Evolutionary conservation across 2,329 filamentous ascomycete genomes (phyloP), one percentile per base, ranked within the genome.

Genomic region (Aspergillus quadrilineatus): DNA sequence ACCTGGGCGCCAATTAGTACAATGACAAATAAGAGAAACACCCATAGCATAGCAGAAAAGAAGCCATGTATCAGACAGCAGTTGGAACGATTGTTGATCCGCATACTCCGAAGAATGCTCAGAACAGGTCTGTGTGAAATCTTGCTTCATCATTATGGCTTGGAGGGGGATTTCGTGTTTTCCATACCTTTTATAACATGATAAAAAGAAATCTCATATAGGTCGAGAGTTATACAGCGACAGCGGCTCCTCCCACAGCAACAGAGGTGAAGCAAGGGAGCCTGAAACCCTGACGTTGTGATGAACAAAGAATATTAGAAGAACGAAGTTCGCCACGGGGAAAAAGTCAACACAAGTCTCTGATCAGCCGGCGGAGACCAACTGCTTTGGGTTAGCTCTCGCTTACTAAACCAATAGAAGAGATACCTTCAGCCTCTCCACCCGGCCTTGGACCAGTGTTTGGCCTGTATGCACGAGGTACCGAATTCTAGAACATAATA

Each of bases 121-220:
- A 89, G 90, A 89, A 90, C 74, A 77, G 75, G 74, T 77, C 72
- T 77, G 75, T 77, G 74, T 85, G 70, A 79, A 79, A 82, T 79
- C 76, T 72, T 73, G 72, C 77, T 78, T 83, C 81, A 82, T 82
- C 81, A 83, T 78, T 67, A 22, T 59, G 61, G 59, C 60, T 56
- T 53, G 55, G 51, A 51, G 22, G 34, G 37, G 29, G n/a, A 9
- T 34, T 3, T 47, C 48, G 22, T 36, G 42, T 7, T 6, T 36
- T 28, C 17, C 50, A 14, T 53, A 53, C 50, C 50, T 53, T 45
- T 39, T 12, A 56, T 6, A 32, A 9, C 14, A 8, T 12, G 3
- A 29, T 15, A 8, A 14, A 34, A n/a, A 34, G 15, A 10, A 15
- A 14, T 7, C 14, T 15, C 26, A 17, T 12, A 14, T 39, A 7